Evolutionary conservation across 2,329 filamentous ascomycete genomes (phyloP), one percentile per base, ranked within the genome.

Genomic region (Coleophoma cylindrospora): DNA sequence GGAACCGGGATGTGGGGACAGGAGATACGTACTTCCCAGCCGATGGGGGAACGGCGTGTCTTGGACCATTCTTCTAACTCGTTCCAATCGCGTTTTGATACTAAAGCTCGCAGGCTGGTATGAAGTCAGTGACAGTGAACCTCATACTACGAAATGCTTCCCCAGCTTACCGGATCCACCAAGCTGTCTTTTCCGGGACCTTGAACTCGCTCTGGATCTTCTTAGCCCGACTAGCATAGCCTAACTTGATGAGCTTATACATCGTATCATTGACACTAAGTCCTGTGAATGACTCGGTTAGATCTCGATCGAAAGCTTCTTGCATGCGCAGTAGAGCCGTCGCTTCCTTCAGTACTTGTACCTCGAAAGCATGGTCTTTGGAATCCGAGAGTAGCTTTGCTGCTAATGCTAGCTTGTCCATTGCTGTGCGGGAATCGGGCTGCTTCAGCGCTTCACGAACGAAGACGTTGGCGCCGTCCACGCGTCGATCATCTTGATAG

Each of bases 121-220:
- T 27, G 7, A 10, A 27, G 27, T 27, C 27, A 27, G 27, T 27
- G 27, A 27, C 27, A 27, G 9, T 27, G 27, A 27, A 27, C 9
- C 9, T 2, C 6, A 27, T 27, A 27, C 27, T 10, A 7, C 6
- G 27, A 27, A 27, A 27, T 27, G 27, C 3, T 27, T 27, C 27
- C 9, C 3, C 27, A 33, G n/a, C 75, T 61, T 67, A 83, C 79
- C 81, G 73, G 52, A 83, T 80, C 90, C 92, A 99, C 83, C 89
- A 92, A 56, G 84, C 87, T 32, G 90, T 87, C 69, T 91, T 95
- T 58, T 97, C 94, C 0, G 88, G 83, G 43, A 99, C 85, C 63
- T 91, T 95, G 74, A 99, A 99, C 59, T 97, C 92, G 65, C 79
- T 85, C 66, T 94, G 87, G 3, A 97, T 78, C 69, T 92, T 96